Evolutionary conservation across 192 early-diverging fungal species (phyloP).

Genomic region (Umbelopsis isabellina): DNA sequence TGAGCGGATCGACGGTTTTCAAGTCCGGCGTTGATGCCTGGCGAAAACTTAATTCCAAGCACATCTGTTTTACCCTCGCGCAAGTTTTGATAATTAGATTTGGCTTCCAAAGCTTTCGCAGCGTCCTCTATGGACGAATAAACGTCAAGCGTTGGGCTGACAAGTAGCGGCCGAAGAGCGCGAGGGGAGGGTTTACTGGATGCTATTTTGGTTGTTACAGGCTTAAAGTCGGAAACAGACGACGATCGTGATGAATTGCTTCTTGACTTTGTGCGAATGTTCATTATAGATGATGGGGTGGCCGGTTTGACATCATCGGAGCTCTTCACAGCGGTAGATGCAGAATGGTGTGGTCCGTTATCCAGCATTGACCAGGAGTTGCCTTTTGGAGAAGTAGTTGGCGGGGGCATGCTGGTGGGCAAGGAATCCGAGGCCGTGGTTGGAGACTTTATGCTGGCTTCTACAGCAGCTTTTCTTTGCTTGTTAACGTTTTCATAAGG

Average conservation of each 20-base stretch:
- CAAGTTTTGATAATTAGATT: constrained; percentile 84
- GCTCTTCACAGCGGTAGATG: background rate
- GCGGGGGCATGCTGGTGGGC: background rate
- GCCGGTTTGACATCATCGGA: background rate
- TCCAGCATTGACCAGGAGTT: constrained; percentile 10
- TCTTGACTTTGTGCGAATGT: constrained; percentile 5
- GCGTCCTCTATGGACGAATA: constrained; percentile 30
- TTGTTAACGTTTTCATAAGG: background rate
- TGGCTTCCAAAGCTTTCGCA: constrained; percentile 50
- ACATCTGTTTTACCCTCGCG: constrained; percentile 81
- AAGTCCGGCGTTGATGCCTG: constrained; percentile 76
- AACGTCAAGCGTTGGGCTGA: constrained; percentile 46
- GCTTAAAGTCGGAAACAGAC: background rate
- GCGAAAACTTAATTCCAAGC: constrained; percentile 74
- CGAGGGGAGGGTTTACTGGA: constrained; percentile 25
- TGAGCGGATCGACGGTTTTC: constrained; percentile 85
- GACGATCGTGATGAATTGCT: background rate
- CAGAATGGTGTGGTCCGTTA: background rate
- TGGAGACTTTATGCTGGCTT: background rate
- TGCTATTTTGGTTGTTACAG: background rate
- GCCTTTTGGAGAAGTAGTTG: background rate
- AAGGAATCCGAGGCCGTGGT: background rate
- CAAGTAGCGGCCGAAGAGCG: constrained; percentile 39
- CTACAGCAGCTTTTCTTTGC: background rate
- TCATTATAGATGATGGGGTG: constrained; percentile 2